phyloP scores from a whole-genome alignment of 192 early-diverging fungal species.

The Rhizoclosmatium globosum region DNA sequence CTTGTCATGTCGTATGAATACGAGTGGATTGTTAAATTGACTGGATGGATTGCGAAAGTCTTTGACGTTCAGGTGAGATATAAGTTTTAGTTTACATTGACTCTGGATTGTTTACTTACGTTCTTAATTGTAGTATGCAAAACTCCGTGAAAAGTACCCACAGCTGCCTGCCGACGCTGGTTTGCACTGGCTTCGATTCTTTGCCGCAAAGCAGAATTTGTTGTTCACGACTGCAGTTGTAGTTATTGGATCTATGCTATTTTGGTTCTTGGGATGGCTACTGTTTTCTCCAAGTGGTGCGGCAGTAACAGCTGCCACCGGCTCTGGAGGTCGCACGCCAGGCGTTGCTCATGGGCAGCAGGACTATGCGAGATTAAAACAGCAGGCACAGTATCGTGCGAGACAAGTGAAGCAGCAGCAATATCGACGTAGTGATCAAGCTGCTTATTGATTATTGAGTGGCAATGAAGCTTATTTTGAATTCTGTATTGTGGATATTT shows the following conservation, averaged over 20 bases:
- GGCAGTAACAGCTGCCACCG: too few relatives aligned
- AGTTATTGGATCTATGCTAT: neutral
- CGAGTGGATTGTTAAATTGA: slow-evolving; percentile 30
- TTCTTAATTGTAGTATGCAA: slow-evolving; percentile 4
- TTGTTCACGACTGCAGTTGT: slow-evolving; percentile 1
- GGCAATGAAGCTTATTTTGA: too few relatives aligned
- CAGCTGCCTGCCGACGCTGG: slow-evolving; percentile 7
- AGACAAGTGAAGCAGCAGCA: too few relatives aligned
- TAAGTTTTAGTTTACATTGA: neutral
- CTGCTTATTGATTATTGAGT: too few relatives aligned
- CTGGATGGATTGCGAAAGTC: neutral
- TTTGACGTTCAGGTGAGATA: slow-evolving; percentile 23
- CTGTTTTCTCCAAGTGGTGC: neutral
- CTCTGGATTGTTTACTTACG: neutral
- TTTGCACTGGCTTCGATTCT: slow-evolving; percentile 24
- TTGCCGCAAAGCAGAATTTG: slow-evolving; percentile 29
- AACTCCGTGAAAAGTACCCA: neutral
- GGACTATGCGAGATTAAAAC: too few relatives aligned
- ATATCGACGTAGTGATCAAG: too few relatives aligned
- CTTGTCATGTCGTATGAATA: slow-evolving; percentile 36
- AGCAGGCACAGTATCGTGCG: too few relatives aligned
- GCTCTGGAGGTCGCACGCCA: too few relatives aligned
- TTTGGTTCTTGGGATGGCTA: neutral
- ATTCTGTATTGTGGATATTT: too few relatives aligned
- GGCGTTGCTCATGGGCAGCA: too few relatives aligned